Percentiles rank a stretch among this genome's conserved stretches.
These are phyloP conservation scores for Claviceps arundinis DNA, from an alignment of 2,329 filamentous ascomycete species.

Conservation along the genomic window DNA sequence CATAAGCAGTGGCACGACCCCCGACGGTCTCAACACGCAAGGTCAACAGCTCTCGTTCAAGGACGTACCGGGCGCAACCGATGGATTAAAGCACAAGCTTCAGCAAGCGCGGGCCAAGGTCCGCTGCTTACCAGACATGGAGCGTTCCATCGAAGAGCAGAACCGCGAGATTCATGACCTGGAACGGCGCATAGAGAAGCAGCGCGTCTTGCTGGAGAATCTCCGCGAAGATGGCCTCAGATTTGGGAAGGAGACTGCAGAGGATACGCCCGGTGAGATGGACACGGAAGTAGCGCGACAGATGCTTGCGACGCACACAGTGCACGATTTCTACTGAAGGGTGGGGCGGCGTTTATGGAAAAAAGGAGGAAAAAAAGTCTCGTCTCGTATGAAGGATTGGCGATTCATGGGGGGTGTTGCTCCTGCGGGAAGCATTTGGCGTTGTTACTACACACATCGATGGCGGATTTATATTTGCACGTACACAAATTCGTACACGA, in stretches of 20 bases:
- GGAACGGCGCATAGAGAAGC: constrained; percentile 47
- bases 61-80: constrained; percentile 66
- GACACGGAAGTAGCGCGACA: constrained; percentile 17
- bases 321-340: background rate
- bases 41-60: constrained; percentile 41
- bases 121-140: constrained; percentile 54
- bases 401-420: background rate
- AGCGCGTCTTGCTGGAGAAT: constrained; percentile 43
- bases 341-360: background rate
- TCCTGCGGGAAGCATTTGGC: background rate
- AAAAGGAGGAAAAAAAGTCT: background rate
- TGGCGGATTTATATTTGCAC: background rate
- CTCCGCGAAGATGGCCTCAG: constrained; percentile 35
- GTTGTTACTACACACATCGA: background rate
- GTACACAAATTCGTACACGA: background rate
- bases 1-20: constrained; percentile 25
- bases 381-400: background rate
- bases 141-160: constrained; percentile 53
- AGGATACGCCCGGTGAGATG: constrained; percentile 24
- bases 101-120: constrained; percentile 61
- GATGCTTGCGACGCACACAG: background rate
- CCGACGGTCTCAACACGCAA: constrained; percentile 19
- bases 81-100: constrained; percentile 69
- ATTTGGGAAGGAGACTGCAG: constrained; percentile 18
- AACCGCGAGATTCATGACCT: constrained; percentile 55